Evolutionary conservation across 108 stramenopile species (phyloP).

Genomic region (Poteriospumella lacustris): DNA sequence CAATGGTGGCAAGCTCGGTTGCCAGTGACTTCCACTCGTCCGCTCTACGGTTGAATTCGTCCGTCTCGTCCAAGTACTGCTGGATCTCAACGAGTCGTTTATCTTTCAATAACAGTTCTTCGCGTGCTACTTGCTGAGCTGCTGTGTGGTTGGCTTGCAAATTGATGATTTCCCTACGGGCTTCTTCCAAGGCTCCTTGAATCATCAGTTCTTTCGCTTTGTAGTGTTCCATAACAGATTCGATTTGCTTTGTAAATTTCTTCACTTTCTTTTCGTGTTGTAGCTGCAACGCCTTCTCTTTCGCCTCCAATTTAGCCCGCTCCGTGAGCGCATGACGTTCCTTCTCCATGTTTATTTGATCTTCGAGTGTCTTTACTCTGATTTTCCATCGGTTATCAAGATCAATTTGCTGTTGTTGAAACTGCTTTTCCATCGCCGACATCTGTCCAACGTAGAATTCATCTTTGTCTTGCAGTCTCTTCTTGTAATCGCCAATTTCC

Average conservation of each 20-base stretch:
- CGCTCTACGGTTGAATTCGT: background rate
- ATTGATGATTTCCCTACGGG: background rate
- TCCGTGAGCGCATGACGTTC: background rate
- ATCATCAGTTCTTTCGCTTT: background rate
- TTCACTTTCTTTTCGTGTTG: background rate
- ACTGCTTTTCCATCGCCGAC: background rate
- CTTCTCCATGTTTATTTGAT: background rate
- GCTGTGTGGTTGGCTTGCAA: background rate
- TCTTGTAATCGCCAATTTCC: too few relatives aligned
- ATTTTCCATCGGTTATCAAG: background rate
- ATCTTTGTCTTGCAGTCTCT: too few relatives aligned
- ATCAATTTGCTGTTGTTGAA: background rate
- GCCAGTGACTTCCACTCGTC: background rate
- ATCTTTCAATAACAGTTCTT: background rate
- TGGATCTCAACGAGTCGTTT: background rate
- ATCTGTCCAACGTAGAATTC: too few relatives aligned
- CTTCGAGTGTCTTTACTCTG: too few relatives aligned
- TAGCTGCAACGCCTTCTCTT: background rate
- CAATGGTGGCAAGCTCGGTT: background rate
- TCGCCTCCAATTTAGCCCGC: background rate
- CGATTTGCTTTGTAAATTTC: background rate
- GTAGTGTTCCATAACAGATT: background rate
- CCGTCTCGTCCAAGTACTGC: background rate
- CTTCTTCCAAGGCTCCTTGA: background rate
- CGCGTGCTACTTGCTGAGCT: too few relatives aligned